Evolutionary conservation across 257 asterid genomes (phyloP).

Genomic region (Scutellaria baicalensis): DNA sequence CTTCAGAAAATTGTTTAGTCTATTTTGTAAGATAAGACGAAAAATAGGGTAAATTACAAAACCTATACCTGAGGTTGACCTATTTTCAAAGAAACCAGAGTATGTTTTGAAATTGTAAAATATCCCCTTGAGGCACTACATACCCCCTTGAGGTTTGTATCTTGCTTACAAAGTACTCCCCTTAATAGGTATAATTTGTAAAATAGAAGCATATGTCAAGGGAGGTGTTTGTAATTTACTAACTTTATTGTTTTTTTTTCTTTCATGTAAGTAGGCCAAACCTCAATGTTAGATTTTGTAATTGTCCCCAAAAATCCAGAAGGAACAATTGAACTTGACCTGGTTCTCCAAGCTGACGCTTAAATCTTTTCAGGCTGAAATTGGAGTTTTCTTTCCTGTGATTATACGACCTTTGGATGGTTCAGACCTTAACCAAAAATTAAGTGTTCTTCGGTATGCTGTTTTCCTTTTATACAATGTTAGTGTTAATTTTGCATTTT

Average conservation of each 20-base stretch:
- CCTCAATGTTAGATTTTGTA: neutral
- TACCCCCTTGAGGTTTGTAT: neutral
- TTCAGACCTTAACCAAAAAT: slow-evolving; percentile 72
- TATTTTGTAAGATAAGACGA: slow-evolving; percentile 7
- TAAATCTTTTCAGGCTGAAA: slow-evolving; percentile 69
- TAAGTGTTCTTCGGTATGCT: slow-evolving; percentile 77
- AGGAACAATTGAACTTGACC: neutral
- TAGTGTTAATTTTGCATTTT: slow-evolving; percentile 6
- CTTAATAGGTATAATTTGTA: neutral
- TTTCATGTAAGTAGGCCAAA: neutral
- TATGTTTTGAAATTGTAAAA: neutral
- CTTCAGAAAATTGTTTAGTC: neutral
- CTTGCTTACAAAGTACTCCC: neutral
- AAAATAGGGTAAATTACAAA: neutral
- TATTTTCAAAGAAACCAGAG: neutral
- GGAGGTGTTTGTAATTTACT: neutral
- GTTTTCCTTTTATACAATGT: slow-evolving; percentile 12
- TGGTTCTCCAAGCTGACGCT: slow-evolving; percentile 17
- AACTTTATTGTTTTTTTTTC: neutral
- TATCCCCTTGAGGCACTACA: neutral
- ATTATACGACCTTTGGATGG: slow-evolving; percentile 84
- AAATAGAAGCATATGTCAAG: neutral
- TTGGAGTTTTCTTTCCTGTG: slow-evolving; percentile 95
- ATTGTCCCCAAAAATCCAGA: neutral
- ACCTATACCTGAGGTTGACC: neutral